A percentile compares a stretch with the other conserved stretches of the same genome.
Conservation (phyloP, 495 filamentous ascomycete species). For the Penicillium tannophilum region DNA sequence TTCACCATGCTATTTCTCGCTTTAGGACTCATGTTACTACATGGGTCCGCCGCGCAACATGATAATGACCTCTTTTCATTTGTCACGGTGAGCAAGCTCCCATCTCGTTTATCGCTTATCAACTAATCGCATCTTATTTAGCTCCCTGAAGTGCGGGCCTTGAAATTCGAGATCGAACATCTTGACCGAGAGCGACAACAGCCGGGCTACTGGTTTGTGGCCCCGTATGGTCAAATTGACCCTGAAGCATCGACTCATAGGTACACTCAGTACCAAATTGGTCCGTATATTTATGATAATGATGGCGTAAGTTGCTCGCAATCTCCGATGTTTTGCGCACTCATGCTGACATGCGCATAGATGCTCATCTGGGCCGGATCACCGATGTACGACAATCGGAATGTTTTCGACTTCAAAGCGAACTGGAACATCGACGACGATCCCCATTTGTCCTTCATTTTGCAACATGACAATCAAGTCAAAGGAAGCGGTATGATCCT, state of each 20-base stretch:
- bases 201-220: conserved; percentile 41
- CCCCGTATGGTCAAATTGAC: conserved; percentile 28
- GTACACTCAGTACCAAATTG: conserved; percentile 36
- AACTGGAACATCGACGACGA: conserved; percentile 30
- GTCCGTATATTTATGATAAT: conserved; percentile 41
- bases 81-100: conserved; percentile 9
- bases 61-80: conserved; percentile 8
- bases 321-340: neutral
- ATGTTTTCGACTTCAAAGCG: conserved; percentile 39
- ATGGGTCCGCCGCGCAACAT: conserved; percentile 5
- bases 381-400: conserved; percentile 28
- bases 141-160: conserved; percentile 30
- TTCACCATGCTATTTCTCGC: neutral
- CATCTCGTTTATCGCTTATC: neutral
- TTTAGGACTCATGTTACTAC: neutral
- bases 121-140: conserved; percentile 5
- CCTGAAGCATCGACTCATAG: conserved; percentile 21
- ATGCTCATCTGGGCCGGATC: conserved; percentile 37
- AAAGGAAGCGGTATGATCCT: conserved; percentile 31
- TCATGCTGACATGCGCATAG: conserved; percentile 17
- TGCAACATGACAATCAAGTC: conserved; percentile 30
- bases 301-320: conserved; percentile 31
- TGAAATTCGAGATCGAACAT: conserved; percentile 32
- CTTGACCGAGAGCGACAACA: conserved; percentile 24
- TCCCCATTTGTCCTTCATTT: conserved; percentile 45